Conservation (phyloP, 306 rosid species). For the Cucumis sativus region DNA sequence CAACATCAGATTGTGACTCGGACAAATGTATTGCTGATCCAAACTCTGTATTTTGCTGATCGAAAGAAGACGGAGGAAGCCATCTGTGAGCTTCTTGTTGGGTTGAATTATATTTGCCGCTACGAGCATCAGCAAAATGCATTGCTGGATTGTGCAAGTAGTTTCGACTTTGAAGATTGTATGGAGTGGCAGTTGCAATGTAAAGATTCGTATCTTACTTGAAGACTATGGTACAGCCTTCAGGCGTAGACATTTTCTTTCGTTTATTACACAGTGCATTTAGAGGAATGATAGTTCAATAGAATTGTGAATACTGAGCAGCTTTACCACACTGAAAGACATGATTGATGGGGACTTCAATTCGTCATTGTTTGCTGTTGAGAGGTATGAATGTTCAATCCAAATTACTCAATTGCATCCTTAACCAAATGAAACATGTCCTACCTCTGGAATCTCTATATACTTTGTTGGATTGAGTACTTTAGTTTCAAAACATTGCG, state of each 20-base stretch:
- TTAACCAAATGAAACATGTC: background rate
- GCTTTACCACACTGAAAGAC: constrained; percentile 23
- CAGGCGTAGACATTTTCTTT: constrained; percentile 14
- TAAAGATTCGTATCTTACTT: constrained; percentile 42
- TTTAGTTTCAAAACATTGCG: background rate
- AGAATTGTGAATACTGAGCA: constrained; percentile 30
- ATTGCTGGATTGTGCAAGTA: constrained; percentile 72
- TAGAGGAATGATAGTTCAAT: constrained; percentile 4
- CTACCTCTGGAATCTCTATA: background rate
- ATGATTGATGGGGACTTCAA: background rate
- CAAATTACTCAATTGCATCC: background rate
- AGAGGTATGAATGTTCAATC: constrained; percentile 2
- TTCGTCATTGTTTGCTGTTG: background rate
- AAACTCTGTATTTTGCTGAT: constrained; percentile 79
- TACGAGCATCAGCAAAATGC: constrained; percentile 95
- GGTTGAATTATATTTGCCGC: constrained; percentile 86
- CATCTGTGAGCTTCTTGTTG: constrained; percentile 70
- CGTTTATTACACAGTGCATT: background rate
- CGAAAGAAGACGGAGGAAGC: constrained; percentile 71
- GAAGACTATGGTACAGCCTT: constrained; percentile 2
- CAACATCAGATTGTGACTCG: constrained; percentile 63
- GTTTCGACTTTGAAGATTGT: constrained; percentile 88
- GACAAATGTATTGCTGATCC: constrained; percentile 68
- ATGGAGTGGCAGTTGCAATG: constrained; percentile 75
- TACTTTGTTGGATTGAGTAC: background rate